A percentile compares a stretch with the other conserved stretches of the same genome.
These are phyloP conservation scores for Cercospora sojina DNA, from an alignment of 2,329 filamentous ascomycete species.

Conservation along the genomic window DNA sequence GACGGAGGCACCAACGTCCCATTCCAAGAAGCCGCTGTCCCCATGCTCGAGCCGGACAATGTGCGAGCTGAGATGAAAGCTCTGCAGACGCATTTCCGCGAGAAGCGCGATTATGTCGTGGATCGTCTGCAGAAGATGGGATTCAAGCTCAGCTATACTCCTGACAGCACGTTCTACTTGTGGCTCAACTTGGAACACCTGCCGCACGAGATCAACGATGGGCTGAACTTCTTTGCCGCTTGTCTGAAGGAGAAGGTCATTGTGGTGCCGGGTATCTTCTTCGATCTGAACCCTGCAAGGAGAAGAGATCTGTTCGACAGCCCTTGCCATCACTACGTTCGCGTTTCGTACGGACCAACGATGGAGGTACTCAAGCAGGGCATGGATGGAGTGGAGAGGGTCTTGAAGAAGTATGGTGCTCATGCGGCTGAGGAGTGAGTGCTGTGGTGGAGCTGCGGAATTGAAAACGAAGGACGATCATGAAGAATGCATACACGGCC, in stretches of 20 bases:
- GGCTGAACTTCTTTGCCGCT: constrained; percentile 94
- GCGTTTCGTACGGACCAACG: constrained; percentile 78
- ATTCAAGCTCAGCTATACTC: constrained; percentile 74
- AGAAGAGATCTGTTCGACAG: constrained; percentile 89
- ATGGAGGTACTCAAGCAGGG: constrained; percentile 77
- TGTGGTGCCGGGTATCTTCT: constrained; percentile 96
- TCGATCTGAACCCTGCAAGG: constrained; percentile 88
- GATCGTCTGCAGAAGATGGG: constrained; percentile 78
- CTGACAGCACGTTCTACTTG: constrained; percentile 92
- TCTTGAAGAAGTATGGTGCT: constrained; percentile 63
- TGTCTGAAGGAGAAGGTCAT: constrained; percentile 93
- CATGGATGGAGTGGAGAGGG: constrained; percentile 79
- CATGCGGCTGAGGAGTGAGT: constrained; percentile 6
- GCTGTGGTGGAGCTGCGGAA: not conserved
- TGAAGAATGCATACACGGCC: not conserved
- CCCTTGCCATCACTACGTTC: constrained; percentile 87
- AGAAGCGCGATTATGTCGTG: constrained; percentile 90
- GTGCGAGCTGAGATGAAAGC: constrained; percentile 85
- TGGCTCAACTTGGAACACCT: constrained; percentile 68
- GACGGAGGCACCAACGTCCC: constrained; percentile 93
- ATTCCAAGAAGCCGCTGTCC: constrained; percentile 89
- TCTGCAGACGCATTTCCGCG: constrained; percentile 83
- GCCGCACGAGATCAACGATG: constrained; percentile 81
- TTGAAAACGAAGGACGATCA: not conserved
- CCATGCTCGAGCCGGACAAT: constrained; percentile 83